Conservation (phyloP, 163 green algal genomes). For the Chloromonas sp. region DNA sequence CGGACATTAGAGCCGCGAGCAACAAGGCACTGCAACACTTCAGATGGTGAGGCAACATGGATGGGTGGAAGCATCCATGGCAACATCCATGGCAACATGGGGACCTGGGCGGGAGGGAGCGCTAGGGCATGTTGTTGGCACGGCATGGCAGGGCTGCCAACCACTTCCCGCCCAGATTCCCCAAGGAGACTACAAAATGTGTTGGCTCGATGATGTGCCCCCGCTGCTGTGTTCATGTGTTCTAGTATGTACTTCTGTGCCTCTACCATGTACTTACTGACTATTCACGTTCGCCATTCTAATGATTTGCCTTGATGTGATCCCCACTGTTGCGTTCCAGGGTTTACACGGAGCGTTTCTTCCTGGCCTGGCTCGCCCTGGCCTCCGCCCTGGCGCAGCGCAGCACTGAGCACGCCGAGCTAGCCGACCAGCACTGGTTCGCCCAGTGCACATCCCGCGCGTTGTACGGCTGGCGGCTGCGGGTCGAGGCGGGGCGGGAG, state of each 20-base stretch:
- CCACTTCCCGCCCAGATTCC: no score
- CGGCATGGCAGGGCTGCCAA: no score
- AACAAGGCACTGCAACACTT: slow-evolving; percentile 3
- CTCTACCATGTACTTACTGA: no score
- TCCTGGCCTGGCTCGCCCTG: not conserved
- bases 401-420: not conserved
- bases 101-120: no score
- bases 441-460: not conserved
- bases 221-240: not conserved
- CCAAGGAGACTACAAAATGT: not conserved
- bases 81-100: no score
- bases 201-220: not conserved
- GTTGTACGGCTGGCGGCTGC: not conserved
- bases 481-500: no score
- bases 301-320: no score
- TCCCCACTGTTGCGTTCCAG: not conserved
- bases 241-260: not conserved
- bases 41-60: not conserved
- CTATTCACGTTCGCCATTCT: no score
- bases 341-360: not conserved
- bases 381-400: not conserved
- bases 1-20: not conserved
- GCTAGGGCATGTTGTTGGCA: no score
- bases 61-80: no score
- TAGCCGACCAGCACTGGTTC: not conserved